Conservation (phyloP, 2,329 filamentous ascomycete species). For the Calonectria pseudoturangicola region DNA sequence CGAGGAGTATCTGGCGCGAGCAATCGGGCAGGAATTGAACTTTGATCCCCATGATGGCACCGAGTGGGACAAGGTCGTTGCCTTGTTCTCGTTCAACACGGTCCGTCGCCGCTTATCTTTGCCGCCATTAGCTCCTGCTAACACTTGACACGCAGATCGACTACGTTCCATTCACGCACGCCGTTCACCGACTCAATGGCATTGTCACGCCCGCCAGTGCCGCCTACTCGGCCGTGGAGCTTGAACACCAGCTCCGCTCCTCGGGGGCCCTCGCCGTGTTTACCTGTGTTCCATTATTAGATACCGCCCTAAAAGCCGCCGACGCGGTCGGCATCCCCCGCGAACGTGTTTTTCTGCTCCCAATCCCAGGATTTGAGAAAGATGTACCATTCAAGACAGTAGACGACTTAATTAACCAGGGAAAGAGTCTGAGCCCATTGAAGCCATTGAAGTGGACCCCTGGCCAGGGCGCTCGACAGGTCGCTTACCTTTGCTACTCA, state of each 20-base stretch:
- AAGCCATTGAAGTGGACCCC: conserved; percentile 74
- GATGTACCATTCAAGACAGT: conserved; percentile 76
- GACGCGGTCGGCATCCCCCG: conserved; percentile 76
- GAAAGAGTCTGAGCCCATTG: conserved; percentile 69
- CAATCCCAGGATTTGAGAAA: conserved; percentile 70
- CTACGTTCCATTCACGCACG: conserved; percentile 84
- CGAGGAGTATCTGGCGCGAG: conserved; percentile 81
- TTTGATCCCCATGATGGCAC: conserved; percentile 81
- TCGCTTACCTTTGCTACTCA: conserved; percentile 86
- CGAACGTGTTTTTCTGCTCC: conserved; percentile 80
- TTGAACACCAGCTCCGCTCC: conserved; percentile 82
- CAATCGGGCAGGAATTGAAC: conserved; percentile 80
- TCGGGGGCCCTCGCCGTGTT: conserved; percentile 83
- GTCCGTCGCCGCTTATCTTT: conserved; percentile 63
- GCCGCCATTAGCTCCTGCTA: conserved; percentile 33
- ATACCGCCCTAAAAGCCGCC: conserved; percentile 78
- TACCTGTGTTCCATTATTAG: conserved; percentile 80
- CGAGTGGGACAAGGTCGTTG: conserved; percentile 88
- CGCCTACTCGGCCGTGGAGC: conserved; percentile 80
- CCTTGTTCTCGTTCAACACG: conserved; percentile 85
- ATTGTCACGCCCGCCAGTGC: conserved; percentile 85
- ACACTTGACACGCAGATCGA: conserved; percentile 74
- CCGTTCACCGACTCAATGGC: conserved; percentile 82
- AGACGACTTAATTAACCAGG: conserved; percentile 78
- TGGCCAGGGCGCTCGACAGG: conserved; percentile 80